A percentile compares a stretch with the other conserved stretches of the same genome.
Conservation (phyloP, 1,284 basidiomycete genomes). For the Fomes fomentarius region DNA sequence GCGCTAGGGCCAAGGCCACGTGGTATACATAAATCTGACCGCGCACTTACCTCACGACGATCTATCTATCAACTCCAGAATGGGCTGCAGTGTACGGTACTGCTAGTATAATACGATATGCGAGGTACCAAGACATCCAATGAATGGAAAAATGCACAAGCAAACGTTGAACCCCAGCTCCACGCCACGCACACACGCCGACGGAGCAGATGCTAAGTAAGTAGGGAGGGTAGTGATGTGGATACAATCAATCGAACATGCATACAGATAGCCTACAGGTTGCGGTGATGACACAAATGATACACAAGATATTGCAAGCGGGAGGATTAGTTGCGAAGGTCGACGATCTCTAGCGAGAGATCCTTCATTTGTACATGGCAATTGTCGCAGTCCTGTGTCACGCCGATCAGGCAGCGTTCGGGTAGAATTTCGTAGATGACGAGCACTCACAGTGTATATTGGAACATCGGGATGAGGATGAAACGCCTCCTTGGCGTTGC, state of each 20-base stretch:
- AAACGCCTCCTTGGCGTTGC: slow-evolving; percentile 74
- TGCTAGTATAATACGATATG: background rate
- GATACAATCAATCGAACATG: background rate
- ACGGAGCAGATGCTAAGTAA: background rate
- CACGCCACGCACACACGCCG: background rate
- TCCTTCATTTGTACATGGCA: slow-evolving; percentile 82
- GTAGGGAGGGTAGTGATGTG: background rate
- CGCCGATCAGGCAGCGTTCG: background rate
- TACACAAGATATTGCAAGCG: slow-evolving; percentile 15
- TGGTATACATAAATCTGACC: too few relatives aligned
- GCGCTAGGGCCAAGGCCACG: too few relatives aligned
- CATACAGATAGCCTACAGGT: background rate
- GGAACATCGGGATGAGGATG: slow-evolving; percentile 83
- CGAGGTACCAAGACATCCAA: background rate
- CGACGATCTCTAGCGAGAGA: slow-evolving; percentile 70
- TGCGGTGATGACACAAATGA: background rate
- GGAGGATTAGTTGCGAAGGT: slow-evolving; percentile 48
- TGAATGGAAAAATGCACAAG: too few relatives aligned
- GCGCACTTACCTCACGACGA: too few relatives aligned
- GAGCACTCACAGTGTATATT: slow-evolving; percentile 73
- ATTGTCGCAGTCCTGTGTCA: slow-evolving; percentile 77
- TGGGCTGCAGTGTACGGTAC: background rate
- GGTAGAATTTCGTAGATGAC: background rate
- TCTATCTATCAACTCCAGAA: too few relatives aligned
- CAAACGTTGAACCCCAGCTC: too few relatives aligned